These are phyloP conservation scores for Dictyostelium purpureum DNA, from an alignment of 78 protist genomes.

Conservation along the genomic window DNA sequence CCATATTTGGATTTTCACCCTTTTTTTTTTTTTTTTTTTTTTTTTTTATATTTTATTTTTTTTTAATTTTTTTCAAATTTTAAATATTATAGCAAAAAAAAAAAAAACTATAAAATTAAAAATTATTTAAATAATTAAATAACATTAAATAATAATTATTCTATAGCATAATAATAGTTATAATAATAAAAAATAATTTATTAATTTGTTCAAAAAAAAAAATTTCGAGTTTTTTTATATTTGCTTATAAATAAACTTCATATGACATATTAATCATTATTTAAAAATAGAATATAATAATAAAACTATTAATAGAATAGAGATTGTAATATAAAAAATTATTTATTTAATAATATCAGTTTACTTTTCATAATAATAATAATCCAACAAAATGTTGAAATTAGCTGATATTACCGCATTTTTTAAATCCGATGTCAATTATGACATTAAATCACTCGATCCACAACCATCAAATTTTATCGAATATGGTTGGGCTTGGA, in stretches of 20 bases:
- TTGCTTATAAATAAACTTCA: too few relatives aligned
- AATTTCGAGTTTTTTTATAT: too few relatives aligned
- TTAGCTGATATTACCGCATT: neutral
- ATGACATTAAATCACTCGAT: slow-evolving; percentile 6
- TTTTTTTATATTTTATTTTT: neutral
- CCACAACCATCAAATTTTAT: slow-evolving; percentile 35
- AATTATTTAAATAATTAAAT: neutral
- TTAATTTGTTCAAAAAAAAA: too few relatives aligned
- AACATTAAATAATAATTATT: neutral
- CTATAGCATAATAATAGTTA: too few relatives aligned
- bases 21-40: neutral
- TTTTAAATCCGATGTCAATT: slow-evolving; percentile 28
- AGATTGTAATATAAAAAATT: too few relatives aligned
- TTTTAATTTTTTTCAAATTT: neutral
- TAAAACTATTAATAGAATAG: too few relatives aligned
- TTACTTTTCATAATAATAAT: too few relatives aligned
- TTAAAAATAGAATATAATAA: too few relatives aligned
- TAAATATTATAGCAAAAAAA: neutral
- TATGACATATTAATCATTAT: too few relatives aligned
- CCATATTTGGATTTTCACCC: too few relatives aligned
- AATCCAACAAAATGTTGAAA: slow-evolving; percentile 8
- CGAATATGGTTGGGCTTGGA: slow-evolving; percentile 66
- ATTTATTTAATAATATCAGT: too few relatives aligned
- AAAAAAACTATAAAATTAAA: neutral
- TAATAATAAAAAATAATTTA: too few relatives aligned